phyloP scores from a whole-genome alignment of 176 grass and related monocot genomes.

The Aegilops speltoides region DNA sequence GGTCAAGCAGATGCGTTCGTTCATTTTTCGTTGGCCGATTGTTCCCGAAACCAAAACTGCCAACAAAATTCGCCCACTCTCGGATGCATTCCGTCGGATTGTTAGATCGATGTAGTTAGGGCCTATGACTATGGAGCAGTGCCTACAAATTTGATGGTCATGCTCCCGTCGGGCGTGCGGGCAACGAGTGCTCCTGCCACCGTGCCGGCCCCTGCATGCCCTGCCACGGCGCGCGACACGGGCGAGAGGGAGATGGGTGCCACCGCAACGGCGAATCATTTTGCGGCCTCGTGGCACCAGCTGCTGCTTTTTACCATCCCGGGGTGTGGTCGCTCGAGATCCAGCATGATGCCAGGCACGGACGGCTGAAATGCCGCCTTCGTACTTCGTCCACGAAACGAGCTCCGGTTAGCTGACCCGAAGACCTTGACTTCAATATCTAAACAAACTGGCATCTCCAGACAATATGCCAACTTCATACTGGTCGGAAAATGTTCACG shows the following conservation, averaged over 20 bases:
- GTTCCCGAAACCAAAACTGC: too few species aligned
- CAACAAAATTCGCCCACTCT: not conserved
- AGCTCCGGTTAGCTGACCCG: not conserved
- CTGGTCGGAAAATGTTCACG: not conserved
- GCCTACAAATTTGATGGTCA: not conserved
- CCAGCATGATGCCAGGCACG: not conserved
- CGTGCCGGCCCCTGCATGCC: not conserved
- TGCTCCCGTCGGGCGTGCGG: not conserved
- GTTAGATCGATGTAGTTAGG: not conserved
- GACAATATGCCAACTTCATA: not conserved
- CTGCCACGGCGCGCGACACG: not conserved
- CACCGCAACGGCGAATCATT: not conserved
- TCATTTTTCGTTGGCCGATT: not conserved
- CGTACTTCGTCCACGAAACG: not conserved
- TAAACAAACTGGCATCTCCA: not conserved
- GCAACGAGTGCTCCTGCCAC: not conserved
- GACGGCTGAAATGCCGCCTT: not conserved
- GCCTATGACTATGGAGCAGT: too few species aligned
- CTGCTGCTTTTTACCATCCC: not conserved
- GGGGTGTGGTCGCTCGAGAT: constrained; percentile 9
- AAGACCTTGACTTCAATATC: too few species aligned
- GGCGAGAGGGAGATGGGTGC: not conserved
- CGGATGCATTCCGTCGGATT: not conserved
- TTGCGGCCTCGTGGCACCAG: not conserved
- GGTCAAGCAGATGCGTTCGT: not conserved